Conservation (phyloP, 2,329 filamentous ascomycete genomes). For the Tolypocladium tundrense region DNA sequence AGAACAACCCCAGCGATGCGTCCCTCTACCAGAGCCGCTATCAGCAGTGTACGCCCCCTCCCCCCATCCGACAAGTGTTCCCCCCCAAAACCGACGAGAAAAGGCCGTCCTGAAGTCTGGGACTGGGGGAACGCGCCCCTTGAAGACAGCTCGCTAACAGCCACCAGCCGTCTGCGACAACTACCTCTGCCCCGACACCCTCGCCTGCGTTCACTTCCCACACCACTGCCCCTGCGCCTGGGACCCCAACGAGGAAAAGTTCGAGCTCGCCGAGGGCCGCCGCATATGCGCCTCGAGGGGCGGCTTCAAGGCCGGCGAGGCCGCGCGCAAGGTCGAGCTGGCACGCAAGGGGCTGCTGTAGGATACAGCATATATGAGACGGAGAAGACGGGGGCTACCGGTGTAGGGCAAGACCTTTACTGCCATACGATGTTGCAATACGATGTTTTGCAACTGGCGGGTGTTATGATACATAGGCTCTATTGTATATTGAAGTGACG, state of each 20-base stretch:
- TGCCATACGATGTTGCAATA: background rate
- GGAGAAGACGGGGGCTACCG: background rate
- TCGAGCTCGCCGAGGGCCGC: slow-evolving; percentile 61
- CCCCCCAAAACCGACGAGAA: too few species aligned
- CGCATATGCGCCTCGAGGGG: slow-evolving; percentile 66
- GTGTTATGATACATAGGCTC: background rate
- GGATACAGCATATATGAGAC: background rate
- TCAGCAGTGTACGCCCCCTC: slow-evolving; percentile 44
- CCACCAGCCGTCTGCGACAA: slow-evolving; percentile 70
- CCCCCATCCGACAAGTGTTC: background rate
- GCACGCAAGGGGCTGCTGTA: slow-evolving; percentile 68
- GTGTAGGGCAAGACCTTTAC: background rate
- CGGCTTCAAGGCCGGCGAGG: slow-evolving; percentile 62
- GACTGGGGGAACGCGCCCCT: background rate
- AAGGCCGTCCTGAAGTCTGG: too few species aligned
- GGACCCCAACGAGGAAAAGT: slow-evolving; percentile 65
- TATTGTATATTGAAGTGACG: background rate
- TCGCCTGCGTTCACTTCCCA: slow-evolving; percentile 91
- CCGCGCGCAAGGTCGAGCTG: slow-evolving; percentile 65
- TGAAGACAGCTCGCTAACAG: background rate
- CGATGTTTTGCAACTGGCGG: background rate
- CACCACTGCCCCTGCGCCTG: slow-evolving; percentile 94
- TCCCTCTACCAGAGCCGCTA: slow-evolving; percentile 66
- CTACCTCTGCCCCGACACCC: slow-evolving; percentile 88
- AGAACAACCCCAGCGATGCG: slow-evolving; percentile 79